Evolutionary conservation across 1,284 basidiomycete genomes (phyloP), one percentile per base, ranked within the genome.

Genomic region (Austroboletus niveus): DNA sequence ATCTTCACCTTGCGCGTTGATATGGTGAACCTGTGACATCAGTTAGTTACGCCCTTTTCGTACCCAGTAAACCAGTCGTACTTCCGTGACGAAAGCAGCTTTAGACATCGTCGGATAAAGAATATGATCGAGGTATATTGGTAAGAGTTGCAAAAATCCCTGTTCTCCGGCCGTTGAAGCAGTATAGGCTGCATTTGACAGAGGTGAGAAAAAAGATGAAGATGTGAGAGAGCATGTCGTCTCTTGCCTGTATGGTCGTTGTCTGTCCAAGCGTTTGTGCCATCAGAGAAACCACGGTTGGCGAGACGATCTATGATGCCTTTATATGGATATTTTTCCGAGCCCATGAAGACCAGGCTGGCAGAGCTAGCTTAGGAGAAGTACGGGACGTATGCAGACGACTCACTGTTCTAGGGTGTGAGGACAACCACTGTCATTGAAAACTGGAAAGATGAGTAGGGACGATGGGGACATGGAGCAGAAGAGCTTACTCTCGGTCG

Each of bases 271-370:
- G 88, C 89, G 65, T 90, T 89, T 17, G 96, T 98, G 30, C 94
- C 93, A 55, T 92, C 87, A 11, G 94, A 94, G 67, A 96, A 98
- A 10, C 94, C 93, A 48, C 95, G 84, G 70, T 98, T 99, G 9
- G 97, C 97, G n/a, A 99, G 80, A 57, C 92, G 88, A 73, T 99
- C 97, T 49, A 99, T 84, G 45, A 98, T 90, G 29, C 96, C 97
- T 71, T 99, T 99, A 80, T 93, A 95, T 0, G 96, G 96, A 67
- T 95, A 97, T 62, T 88, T 84, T 66, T 96, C 87, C 2, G 93
- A 96, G 11, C 94, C 94, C 78, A 98, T 89, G 69, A 98, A 98
- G 20, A 98, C 84, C 49, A 97, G 73, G 69, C 91, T 89, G 51
- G 8, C 27, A 24, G 45, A 60, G 53, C 52, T 30, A 45, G 42